Evolutionary conservation across 331 rosid genomes (phyloP).

Genomic region (Ulmus americana): DNA sequence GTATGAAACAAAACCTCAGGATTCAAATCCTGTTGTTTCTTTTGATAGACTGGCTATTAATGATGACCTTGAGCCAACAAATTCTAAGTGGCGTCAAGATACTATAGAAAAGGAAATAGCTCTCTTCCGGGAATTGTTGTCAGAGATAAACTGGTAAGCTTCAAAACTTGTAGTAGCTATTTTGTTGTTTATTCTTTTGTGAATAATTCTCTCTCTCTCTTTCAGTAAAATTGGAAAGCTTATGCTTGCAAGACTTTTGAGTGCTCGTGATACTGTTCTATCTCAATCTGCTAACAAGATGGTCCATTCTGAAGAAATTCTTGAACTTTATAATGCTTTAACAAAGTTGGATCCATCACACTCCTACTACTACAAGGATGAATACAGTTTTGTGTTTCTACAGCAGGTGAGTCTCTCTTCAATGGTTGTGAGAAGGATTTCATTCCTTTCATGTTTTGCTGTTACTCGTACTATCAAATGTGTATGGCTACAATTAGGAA

Average conservation of each 20-base stretch:
- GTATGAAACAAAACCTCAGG: conserved; percentile 33
- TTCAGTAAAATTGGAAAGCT: conserved; percentile 88
- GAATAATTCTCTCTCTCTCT: conserved; percentile 9
- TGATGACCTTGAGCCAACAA: conserved; percentile 28
- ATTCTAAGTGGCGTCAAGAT: conserved; percentile 53
- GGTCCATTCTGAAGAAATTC: conserved; percentile 50
- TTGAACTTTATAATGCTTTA: conserved; percentile 62
- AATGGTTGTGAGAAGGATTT: conserved; percentile 8
- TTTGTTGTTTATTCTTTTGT: neutral
- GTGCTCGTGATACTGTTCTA: conserved; percentile 50
- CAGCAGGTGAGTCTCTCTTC: conserved; percentile 44
- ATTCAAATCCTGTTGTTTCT: conserved; percentile 27
- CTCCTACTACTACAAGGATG: conserved; percentile 59
- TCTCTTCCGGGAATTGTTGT: conserved; percentile 51
- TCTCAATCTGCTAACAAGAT: conserved; percentile 34
- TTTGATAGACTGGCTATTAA: conserved; percentile 33
- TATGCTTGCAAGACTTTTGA: conserved; percentile 74
- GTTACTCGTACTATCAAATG: neutral
- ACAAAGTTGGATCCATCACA: conserved; percentile 57
- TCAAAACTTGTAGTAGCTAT: conserved; percentile 14
- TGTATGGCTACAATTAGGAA: conserved; percentile 2
- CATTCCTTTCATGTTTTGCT: neutral
- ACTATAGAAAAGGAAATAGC: conserved; percentile 56
- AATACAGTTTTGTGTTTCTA: conserved; percentile 48
- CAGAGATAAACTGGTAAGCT: conserved; percentile 51